A percentile compares a stretch with the other conserved stretches of the same genome.
These are phyloP conservation scores for Eryngium alpinum DNA, from an alignment of 140 eudicot species.

Conservation along the genomic window DNA sequence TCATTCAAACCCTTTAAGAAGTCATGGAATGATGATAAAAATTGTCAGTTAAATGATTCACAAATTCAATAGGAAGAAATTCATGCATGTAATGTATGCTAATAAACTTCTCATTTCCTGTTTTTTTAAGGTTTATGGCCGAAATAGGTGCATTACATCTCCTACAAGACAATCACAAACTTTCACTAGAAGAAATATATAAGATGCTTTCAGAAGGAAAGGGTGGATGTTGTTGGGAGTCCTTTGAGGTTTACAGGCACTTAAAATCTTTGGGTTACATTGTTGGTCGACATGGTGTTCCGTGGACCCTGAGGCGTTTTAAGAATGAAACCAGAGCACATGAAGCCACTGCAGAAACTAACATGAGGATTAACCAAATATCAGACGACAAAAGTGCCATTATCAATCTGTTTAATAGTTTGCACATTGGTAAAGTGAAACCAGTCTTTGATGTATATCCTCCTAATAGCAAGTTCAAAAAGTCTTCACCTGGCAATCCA, in stretches of 20 bases:
- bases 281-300: constrained; percentile 54
- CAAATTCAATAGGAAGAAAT: background rate
- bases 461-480: constrained; percentile 79
- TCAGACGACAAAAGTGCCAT: constrained; percentile 22
- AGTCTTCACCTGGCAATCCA: constrained; percentile 62
- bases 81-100: background rate
- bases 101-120: background rate
- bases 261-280: constrained; percentile 66
- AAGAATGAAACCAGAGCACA: constrained; percentile 18
- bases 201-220: constrained; percentile 43
- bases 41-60: too few species aligned
- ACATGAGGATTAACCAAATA: background rate
- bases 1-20: background rate
- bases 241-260: constrained; percentile 59
- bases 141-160: constrained; percentile 63
- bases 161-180: constrained; percentile 30
- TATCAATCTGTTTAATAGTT: constrained; percentile 25
- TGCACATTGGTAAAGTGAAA: constrained; percentile 26
- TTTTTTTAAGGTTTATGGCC: constrained; percentile 46
- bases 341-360: constrained; percentile 16
- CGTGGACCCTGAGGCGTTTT: constrained; percentile 46
- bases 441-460: constrained; percentile 63
- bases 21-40: too few species aligned
- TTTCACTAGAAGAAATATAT: constrained; percentile 50
- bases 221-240: constrained; percentile 67